A percentile compares a stretch with the other conserved stretches of the same genome.
These are phyloP conservation scores for Desmodesmus armatus DNA, from an alignment of 139 green algal species.

Conservation along the genomic window DNA sequence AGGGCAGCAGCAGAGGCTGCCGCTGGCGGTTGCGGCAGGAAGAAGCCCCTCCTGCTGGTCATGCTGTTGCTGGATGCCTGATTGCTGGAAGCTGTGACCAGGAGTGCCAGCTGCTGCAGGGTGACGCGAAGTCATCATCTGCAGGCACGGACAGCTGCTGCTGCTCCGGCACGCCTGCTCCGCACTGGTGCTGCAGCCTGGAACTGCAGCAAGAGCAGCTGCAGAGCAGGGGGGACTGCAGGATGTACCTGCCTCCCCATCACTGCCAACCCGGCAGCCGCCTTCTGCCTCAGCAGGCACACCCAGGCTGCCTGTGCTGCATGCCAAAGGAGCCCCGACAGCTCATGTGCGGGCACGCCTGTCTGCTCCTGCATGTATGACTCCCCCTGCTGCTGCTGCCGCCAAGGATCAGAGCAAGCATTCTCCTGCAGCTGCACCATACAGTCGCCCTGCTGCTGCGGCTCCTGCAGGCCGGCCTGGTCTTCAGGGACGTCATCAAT, in stretches of 20 bases:
- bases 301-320: not conserved
- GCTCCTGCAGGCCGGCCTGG: not conserved
- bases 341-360: not conserved
- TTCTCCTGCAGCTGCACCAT: not conserved
- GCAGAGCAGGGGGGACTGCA: not conserved
- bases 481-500: constrained; percentile 38
- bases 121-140: constrained; percentile 25
- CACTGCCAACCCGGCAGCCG: not conserved
- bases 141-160: not conserved
- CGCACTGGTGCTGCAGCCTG: no score
- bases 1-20: not conserved
- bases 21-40: not conserved
- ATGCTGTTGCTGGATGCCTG: not conserved
- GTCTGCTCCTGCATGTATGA: constrained; percentile 2
- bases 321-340: not conserved
- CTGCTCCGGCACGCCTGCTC: no score
- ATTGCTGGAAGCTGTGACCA: constrained; percentile 17
- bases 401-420: not conserved
- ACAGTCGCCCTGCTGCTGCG: constrained; percentile 3
- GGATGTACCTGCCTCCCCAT: not conserved
- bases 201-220: not conserved
- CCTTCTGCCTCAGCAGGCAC: not conserved
- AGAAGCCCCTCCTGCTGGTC: no score
- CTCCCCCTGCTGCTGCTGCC: constrained; percentile 28
- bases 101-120: constrained; percentile 29